Conservation (phyloP, 768 basidiomycete species). For the Naganishia antarctica region DNA sequence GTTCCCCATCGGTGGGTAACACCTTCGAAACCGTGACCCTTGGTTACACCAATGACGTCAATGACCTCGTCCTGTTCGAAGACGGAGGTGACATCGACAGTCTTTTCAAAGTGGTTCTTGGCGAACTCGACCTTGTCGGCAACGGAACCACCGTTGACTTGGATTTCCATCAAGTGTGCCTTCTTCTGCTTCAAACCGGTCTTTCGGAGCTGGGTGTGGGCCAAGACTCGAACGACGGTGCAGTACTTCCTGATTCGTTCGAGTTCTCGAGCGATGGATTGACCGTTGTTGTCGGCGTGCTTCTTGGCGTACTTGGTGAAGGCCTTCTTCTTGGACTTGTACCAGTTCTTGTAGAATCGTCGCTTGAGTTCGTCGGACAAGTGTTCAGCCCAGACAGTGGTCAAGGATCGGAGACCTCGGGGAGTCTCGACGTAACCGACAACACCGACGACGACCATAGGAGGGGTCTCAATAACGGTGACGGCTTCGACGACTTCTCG, state of each 20-base stretch:
- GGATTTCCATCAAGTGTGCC: conserved; percentile 99
- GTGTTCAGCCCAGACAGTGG: conserved; percentile 95
- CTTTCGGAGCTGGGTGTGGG: conserved; percentile 97
- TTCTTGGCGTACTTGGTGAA: conserved; percentile 99
- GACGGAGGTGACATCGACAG: conserved; percentile 72
- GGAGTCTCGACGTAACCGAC: conserved; percentile 99
- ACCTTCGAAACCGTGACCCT: conserved; percentile 99
- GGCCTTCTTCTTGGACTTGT: conserved; percentile 99
- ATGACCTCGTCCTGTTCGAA: conserved; percentile 97
- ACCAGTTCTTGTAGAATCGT: conserved; percentile 99
- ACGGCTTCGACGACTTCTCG: conserved; percentile 98
- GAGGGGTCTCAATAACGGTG: conserved; percentile 91
- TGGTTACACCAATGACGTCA: conserved; percentile 96
- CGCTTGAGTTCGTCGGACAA: conserved; percentile 96
- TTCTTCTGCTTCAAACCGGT: conserved; percentile 98
- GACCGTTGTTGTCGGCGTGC: conserved; percentile 89
- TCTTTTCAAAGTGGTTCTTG: conserved; percentile 91
- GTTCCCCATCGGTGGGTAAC: conserved; percentile 99
- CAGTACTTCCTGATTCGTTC: conserved; percentile 99
- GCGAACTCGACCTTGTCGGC: conserved; percentile 97
- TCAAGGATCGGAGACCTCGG: conserved; percentile 95
- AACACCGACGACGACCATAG: conserved; percentile 91
- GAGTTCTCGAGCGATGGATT: conserved; percentile 87
- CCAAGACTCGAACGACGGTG: conserved; percentile 98
- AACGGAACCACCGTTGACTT: conserved; percentile 89